phyloP scores from a whole-genome alignment of 2,329 filamentous ascomycete genomes.

The Fusarium transvaalense region DNA sequence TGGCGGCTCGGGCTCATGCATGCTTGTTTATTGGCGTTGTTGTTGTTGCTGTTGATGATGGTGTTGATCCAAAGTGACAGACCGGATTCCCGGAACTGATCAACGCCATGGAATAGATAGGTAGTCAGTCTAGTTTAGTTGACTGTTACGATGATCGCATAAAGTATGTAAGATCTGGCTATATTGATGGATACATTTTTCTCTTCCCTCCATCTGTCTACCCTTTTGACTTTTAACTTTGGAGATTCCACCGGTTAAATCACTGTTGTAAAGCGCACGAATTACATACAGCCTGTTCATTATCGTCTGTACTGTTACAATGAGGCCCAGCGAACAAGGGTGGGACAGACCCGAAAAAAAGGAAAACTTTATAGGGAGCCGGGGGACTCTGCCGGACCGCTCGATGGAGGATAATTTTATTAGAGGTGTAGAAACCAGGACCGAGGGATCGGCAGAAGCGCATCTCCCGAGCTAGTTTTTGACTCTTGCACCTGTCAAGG shows the following conservation, averaged over 20 bases:
- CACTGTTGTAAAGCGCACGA: background rate
- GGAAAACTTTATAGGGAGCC: constrained; percentile 13
- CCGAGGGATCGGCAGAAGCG: constrained; percentile 31
- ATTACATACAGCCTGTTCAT: background rate
- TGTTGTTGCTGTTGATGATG: background rate
- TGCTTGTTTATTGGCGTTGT: background rate
- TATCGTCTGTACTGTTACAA: background rate
- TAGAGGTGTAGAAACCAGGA: constrained; percentile 1
- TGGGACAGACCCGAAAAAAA: background rate
- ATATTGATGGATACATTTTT: constrained; percentile 20
- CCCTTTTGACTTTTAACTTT: background rate
- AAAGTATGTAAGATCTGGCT: constrained; percentile 12
- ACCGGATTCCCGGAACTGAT: constrained; percentile 28
- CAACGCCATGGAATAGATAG: background rate
- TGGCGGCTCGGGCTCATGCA: background rate
- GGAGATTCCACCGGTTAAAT: background rate
- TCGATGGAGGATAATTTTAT: background rate
- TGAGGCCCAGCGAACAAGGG: constrained; percentile 4
- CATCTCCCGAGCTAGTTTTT: constrained; percentile 1
- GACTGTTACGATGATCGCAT: background rate
- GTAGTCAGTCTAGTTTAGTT: background rate
- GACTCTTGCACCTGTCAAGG: constrained; percentile 2
- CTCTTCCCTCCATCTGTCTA: background rate
- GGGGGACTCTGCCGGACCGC: background rate
- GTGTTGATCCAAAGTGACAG: background rate